Conservation (phyloP, 140 eudicot genomes). For the Ambrosia hybrid region DNA sequence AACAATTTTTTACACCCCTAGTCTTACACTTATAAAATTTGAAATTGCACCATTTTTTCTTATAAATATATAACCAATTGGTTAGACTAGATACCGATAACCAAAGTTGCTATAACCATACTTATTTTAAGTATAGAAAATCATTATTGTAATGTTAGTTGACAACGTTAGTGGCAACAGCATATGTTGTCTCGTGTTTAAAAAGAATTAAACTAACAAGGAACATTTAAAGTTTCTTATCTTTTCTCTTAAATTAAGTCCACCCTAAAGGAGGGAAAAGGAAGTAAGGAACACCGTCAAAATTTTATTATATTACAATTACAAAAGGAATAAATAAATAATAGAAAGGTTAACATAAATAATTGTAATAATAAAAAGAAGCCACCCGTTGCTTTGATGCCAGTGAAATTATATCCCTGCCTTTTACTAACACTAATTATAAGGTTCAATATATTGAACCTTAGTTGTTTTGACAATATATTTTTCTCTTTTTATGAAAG, state of each 20-base stretch:
- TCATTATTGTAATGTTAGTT: constrained; percentile 11
- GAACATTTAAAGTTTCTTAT: constrained; percentile 38
- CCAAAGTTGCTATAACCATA: not conserved
- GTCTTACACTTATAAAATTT: too few species aligned
- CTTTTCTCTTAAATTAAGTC: constrained; percentile 19
- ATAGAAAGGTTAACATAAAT: not conserved
- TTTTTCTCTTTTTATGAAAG: too few species aligned
- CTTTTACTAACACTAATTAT: constrained; percentile 3
- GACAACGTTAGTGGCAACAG: constrained; percentile 43
- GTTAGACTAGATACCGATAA: not conserved
- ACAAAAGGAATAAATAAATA: not conserved
- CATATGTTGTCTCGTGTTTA: constrained; percentile 36
- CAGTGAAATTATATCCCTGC: not conserved
- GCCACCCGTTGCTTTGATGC: constrained; percentile 1
- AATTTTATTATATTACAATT: not conserved
- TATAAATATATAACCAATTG: not conserved
- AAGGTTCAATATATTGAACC: not conserved
- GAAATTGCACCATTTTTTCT: too few species aligned
- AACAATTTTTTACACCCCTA: too few species aligned
- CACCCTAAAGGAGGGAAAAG: constrained; percentile 32
- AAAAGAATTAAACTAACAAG: constrained; percentile 27
- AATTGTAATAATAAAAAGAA: not conserved
- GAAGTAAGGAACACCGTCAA: constrained; percentile 38
- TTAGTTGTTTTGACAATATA: not conserved
- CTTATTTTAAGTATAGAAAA: not conserved